Evolutionary conservation across 83 land plant genomes (phyloP), one percentile per base, ranked within the genome.

Genomic region (Picea abies): DNA sequence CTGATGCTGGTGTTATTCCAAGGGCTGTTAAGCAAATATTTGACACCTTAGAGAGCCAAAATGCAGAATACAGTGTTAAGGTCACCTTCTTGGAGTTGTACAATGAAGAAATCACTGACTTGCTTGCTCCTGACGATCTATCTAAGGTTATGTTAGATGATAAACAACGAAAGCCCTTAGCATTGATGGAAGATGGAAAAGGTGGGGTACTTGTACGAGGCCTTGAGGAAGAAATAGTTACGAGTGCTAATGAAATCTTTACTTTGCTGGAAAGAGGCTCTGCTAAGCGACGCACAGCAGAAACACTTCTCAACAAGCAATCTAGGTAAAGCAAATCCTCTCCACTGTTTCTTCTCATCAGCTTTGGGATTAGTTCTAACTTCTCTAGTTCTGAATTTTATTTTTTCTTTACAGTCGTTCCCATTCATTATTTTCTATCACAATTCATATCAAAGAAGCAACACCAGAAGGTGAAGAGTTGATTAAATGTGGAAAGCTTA

Each of bases 381-480:
- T 35, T 16, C 22, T 49, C 10, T 52, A 76, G 61, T 49, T 23
- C 14, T 76, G 60, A 29, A 14, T 68, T 82, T 64, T 84, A 76
- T 84, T 19, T 25, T 79, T 22, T 52, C 44, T 14, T 84, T 83
- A 82, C 94, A 97, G 99, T 85, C 99, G 99, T 23, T 97, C 99
- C 35, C 99, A 97, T 87, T 97, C 98, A 58, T 87, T 97, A 8
- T 97, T 97, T 85, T 91, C 98, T 68, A 96, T 97, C 52, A 94
- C 99, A 41, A 96, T 97, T 84, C 99, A 97, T 85, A 97, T 97
- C 60, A 97, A 97, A 83, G 99, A 97, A 81, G 93, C 97, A 39
- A 94, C 99, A 3, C 99, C 98, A 47, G 99, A 97, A 82, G 99
- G 99, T 71, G 99, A 97, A 83, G 99, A 97, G 83, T 90, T 97